Evolutionary conservation across 495 filamentous ascomycete species (phyloP), one percentile per base, ranked within the genome.

Genomic region (Aspergillus taichungensis): DNA sequence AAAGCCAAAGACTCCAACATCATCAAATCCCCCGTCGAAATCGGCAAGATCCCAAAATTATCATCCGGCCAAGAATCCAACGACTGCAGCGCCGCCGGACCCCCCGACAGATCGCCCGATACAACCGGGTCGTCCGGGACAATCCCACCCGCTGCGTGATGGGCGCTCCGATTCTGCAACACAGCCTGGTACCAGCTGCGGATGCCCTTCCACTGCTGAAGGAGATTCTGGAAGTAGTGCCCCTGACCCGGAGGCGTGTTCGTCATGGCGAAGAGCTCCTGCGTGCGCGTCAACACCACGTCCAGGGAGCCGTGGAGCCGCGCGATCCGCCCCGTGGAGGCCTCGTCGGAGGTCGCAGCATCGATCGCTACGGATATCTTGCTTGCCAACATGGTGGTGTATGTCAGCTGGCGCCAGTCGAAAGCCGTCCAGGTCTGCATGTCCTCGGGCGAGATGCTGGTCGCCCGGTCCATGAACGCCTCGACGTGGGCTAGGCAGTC

Each of bases 381-480:
- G 38, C 38, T 40, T 18, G 38, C 38, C 8, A 40, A 27, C 38
- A 40, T 40, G 24, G 24, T 40, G 6, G 24, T 40, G 12, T 40
- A 40, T 1, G 38, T 40, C 8, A 40, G 24, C 24, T 40, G 38
- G 24, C 38, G 38, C 38, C 38, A 40, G 18, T 40, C 38, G 24
- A 40, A 40, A 6, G 38, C 12, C 6, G 38, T 40, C 38, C 38
- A 40, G 1, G 38, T 40, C 30, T 40, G 38, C 38, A 40, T 40
- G n/a, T 40, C 38, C 5, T 24, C 38, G n/a, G 12, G 7, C 1
- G 38, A 9, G 24, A 40, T 13, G n/a, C 13, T 8, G 6, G 30
- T 8, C 6, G 38, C 12, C 2, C 38, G 38, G 8, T 40, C 30
- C 38, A 40, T 40, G 18, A 27, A 40, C 9, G 12, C 11, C 38